These are phyloP conservation scores for Paramecium primaurelia DNA, from an alignment of 73 alveolate genomes.

Conservation along the genomic window DNA sequence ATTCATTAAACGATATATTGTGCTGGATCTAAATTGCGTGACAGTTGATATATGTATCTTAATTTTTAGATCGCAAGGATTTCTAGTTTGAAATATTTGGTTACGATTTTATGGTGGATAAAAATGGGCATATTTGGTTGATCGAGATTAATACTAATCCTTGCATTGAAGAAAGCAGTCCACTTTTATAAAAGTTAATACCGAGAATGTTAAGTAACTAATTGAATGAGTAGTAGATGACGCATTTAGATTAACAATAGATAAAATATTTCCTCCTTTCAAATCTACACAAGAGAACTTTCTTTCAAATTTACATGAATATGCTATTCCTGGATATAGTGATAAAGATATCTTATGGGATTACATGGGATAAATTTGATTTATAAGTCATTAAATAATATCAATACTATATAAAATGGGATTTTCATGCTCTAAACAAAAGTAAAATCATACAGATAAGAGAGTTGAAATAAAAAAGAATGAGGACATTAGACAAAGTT, in stretches of 20 bases:
- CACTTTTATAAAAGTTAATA: constrained; percentile 46
- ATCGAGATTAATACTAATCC: constrained; percentile 60
- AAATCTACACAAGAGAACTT: background rate
- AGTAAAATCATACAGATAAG: background rate
- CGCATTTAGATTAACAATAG: constrained; percentile 55
- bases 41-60: background rate
- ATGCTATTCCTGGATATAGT: constrained; percentile 36
- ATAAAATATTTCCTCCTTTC: constrained; percentile 49
- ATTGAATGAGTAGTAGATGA: background rate
- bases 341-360: constrained; percentile 49
- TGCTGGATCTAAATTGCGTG: constrained; percentile 13
- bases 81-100: constrained; percentile 60
- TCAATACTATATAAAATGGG: background rate
- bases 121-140: constrained; percentile 41
- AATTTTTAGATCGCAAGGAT: constrained; percentile 38
- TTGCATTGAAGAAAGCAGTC: constrained; percentile 54
- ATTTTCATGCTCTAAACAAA: background rate
- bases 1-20: constrained; percentile 17
- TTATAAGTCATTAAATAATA: background rate
- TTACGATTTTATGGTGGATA: constrained; percentile 62
- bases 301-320: constrained; percentile 19
- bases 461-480: background rate
- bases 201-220: constrained; percentile 51
- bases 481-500: background rate
- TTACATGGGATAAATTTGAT: constrained; percentile 22